These are phyloP conservation scores for Artemisia argyi DNA, from an alignment of 129 eudicot genomes.

Conservation along the genomic window DNA sequence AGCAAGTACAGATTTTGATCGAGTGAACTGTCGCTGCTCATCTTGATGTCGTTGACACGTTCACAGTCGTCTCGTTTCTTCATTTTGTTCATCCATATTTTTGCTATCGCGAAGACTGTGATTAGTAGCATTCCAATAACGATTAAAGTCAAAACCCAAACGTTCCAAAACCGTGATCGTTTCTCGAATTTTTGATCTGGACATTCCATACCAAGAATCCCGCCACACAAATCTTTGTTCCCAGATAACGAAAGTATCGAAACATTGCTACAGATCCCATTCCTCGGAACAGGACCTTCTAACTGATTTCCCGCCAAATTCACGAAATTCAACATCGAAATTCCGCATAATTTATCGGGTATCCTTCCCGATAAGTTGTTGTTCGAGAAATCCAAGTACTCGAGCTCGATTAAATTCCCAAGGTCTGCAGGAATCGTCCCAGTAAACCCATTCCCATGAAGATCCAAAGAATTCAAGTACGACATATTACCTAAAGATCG, in stretches of 20 bases:
- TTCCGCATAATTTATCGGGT: conserved; percentile 47
- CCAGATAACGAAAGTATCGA: conserved; percentile 43
- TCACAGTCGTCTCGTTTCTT: conserved; percentile 28
- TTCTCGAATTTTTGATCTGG: conserved; percentile 40
- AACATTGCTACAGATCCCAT: conserved; percentile 50
- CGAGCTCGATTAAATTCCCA: conserved; percentile 52
- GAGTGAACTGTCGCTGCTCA: conserved; percentile 40
- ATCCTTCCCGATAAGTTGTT: conserved; percentile 53
- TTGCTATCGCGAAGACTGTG: conserved; percentile 26
- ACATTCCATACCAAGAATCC: conserved; percentile 45
- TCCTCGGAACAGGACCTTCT: conserved; percentile 55
- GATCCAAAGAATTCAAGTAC: conserved; percentile 52
- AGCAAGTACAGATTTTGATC: conserved; percentile 54
- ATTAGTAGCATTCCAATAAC: conserved; percentile 33
- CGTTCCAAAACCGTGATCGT: conserved; percentile 29
- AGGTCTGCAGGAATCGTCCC: conserved; percentile 57
- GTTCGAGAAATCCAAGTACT: conserved; percentile 48
- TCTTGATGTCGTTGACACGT: conserved; percentile 34
- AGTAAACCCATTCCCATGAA: conserved; percentile 51
- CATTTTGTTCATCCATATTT: conserved; percentile 41
- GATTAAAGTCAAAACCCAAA: conserved; percentile 42
- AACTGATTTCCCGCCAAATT: conserved; percentile 52
- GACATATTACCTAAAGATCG: conserved; percentile 58
- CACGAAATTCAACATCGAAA: conserved; percentile 34
- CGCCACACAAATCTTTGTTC: conserved; percentile 67